Percentiles rank a stretch among this genome's conserved stretches.
Evolutionary conservation across 2,329 filamentous ascomycete species (phyloP).

Genomic region (Ophiostoma quercus): DNA sequence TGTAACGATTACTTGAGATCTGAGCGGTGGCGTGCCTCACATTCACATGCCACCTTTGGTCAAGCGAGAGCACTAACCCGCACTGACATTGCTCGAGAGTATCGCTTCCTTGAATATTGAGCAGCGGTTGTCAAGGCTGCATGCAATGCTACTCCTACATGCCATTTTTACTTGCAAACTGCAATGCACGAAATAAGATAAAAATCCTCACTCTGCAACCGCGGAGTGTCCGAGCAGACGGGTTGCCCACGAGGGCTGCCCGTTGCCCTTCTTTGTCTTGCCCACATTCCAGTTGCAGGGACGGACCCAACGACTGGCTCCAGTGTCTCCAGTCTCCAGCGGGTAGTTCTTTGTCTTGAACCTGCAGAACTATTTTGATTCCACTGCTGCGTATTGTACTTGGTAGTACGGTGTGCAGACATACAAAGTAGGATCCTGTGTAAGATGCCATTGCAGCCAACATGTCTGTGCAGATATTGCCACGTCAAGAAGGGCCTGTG

Average conservation of each 20-base stretch:
- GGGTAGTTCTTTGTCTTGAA: background rate
- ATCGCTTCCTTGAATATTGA: background rate
- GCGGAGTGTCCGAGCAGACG: background rate
- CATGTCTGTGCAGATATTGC: slow-evolving; percentile 1
- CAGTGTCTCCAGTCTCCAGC: background rate
- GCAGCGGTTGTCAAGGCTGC: background rate
- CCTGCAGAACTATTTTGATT: background rate
- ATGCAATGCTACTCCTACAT: background rate
- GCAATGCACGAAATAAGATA: no score
- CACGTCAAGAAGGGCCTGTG: background rate
- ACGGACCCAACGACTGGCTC: background rate
- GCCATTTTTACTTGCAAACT: no score
- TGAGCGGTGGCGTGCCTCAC: background rate
- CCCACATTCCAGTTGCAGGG: background rate
- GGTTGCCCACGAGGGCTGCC: background rate
- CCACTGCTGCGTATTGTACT: background rate
- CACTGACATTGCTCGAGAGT: slow-evolving; percentile 6
- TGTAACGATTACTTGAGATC: background rate
- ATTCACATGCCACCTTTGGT: background rate
- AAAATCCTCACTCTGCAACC: background rate
- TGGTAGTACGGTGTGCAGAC: background rate
- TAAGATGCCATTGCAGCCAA: background rate
- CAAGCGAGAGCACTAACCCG: background rate
- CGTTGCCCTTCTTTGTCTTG: background rate
- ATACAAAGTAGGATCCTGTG: background rate